phyloP scores from a whole-genome alignment of 768 basidiomycete genomes.

The Scleroderma bovista region DNA sequence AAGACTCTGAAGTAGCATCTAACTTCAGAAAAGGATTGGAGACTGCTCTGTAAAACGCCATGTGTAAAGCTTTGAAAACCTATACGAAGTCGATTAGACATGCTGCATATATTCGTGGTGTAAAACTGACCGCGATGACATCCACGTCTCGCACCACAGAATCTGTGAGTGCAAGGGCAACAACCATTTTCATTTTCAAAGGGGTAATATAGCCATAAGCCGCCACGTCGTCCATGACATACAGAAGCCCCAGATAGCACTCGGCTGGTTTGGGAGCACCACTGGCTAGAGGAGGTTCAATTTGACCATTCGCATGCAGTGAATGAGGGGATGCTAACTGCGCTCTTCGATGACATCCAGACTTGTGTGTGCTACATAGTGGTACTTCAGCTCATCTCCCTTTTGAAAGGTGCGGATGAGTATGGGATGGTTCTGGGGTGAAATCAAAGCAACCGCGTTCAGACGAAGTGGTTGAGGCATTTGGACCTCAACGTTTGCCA shows the following conservation, averaged over 20 bases:
- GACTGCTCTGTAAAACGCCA: conserved; percentile 77
- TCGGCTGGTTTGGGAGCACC: conserved; percentile 59
- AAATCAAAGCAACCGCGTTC: conserved; percentile 83
- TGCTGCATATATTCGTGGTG: too few species aligned
- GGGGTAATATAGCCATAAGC: conserved; percentile 92
- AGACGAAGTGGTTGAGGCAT: conserved; percentile 69
- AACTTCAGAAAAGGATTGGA: conserved; percentile 83
- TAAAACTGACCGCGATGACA: conserved; percentile 56
- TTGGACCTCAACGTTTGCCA: not conserved
- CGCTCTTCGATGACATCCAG: conserved; percentile 90
- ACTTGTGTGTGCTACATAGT: conserved; percentile 88
- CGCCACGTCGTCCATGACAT: conserved; percentile 89
- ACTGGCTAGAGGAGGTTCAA: conserved; percentile 12
- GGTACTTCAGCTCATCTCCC: conserved; percentile 69
- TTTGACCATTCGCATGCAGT: conserved; percentile 1
- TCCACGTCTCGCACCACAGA: conserved; percentile 77
- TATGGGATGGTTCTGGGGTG: conserved; percentile 74
- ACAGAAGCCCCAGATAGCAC: conserved; percentile 80
- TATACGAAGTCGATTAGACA: conserved; percentile 23
- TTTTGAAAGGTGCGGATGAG: conserved; percentile 68
- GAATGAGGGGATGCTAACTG: conserved; percentile 45
- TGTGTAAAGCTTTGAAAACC: conserved; percentile 87
- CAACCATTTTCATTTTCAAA: conserved; percentile 79
- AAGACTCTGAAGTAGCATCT: conserved; percentile 42
- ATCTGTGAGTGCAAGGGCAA: conserved; percentile 76